A percentile compares a stretch with the other conserved stretches of the same genome.
Conservation (phyloP, 768 basidiomycete species). For the Sporobolomyces roseus region DNA sequence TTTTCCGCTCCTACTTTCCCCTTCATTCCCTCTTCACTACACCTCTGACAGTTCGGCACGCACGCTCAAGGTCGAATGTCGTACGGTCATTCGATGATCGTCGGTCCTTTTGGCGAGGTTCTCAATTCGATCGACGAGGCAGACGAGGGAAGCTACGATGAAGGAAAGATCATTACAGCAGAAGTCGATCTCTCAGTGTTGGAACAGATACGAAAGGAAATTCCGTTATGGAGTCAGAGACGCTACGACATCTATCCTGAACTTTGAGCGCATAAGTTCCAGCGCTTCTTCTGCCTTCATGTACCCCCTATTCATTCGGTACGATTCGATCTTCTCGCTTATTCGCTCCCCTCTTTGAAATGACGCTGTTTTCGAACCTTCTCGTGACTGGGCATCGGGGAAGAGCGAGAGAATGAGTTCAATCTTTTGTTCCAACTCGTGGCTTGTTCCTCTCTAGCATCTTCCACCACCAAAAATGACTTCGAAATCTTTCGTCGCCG, state of each 20-base stretch:
- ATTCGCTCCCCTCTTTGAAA: no score
- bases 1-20: no score
- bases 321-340: no score
- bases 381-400: no score
- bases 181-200: constrained; percentile 42
- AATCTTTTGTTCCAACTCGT: not conserved
- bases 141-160: constrained; percentile 26
- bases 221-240: constrained; percentile 44
- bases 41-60: constrained; percentile 16
- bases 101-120: constrained; percentile 43
- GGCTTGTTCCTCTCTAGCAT: not conserved
- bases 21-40: not conserved
- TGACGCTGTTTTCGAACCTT: no score
- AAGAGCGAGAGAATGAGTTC: not conserved
- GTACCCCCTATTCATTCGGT: no score
- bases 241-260: constrained; percentile 37
- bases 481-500: constrained; percentile 30
- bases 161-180: constrained; percentile 20
- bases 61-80: constrained; percentile 22
- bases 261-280: not conserved
- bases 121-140: constrained; percentile 23
- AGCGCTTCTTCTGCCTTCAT: not conserved
- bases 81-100: constrained; percentile 41
- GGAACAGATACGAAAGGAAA: constrained; percentile 34
- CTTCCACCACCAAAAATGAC: constrained; percentile 1